Evolutionary conservation across 352 stramenopile species (phyloP).

Genomic region (Globisporangium ultimum): DNA sequence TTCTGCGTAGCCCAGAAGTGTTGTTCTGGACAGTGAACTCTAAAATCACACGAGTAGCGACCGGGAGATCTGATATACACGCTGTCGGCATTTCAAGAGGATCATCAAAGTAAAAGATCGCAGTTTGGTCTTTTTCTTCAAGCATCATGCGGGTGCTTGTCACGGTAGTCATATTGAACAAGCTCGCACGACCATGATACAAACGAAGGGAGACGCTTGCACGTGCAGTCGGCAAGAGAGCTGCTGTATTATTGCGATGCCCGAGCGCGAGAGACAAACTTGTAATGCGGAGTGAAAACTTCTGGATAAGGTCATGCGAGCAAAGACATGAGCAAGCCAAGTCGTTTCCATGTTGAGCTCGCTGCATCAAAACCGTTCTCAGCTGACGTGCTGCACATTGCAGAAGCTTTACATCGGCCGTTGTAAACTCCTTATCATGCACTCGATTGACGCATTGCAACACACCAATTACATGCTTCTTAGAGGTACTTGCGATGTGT

Average conservation of each 20-base stretch:
- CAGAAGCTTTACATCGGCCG: constrained; percentile 18
- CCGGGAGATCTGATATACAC: constrained; percentile 12
- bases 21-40: constrained; percentile 11
- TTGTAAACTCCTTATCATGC: constrained; percentile 11
- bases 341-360: background rate
- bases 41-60: constrained; percentile 20
- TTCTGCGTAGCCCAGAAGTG: background rate
- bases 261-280: constrained; percentile 2
- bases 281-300: constrained; percentile 2
- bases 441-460: constrained; percentile 31
- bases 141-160: background rate
- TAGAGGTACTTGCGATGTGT: background rate
- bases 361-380: background rate
- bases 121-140: background rate
- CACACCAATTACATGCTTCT: constrained; percentile 15
- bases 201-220: background rate
- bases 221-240: background rate
- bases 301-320: constrained; percentile 1
- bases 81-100: background rate
- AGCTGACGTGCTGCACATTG: constrained; percentile 6
- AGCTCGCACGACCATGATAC: background rate
- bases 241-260: background rate
- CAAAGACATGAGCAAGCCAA: background rate
- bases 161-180: background rate
- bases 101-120: constrained; percentile 12